Base-by-base conservation (phyloP, 2,329 filamentous ascomycete genomes). In the Nakataea oryzae region DNA sequence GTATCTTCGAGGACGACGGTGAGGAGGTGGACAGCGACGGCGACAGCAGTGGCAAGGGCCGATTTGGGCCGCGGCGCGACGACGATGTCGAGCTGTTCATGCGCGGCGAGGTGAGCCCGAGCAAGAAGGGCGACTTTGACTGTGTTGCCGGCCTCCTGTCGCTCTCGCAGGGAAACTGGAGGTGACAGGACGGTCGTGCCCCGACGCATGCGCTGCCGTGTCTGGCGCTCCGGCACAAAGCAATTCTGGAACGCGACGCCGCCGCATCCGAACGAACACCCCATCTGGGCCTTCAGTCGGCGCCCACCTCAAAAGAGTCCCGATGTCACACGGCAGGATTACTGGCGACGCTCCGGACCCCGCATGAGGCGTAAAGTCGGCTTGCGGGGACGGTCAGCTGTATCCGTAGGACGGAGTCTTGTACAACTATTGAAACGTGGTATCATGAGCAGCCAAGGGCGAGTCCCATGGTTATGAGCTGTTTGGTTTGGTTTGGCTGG, bases 121-220 rank as follows among this genome's bases (percentile, higher is more conserved):
- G 87, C 70, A 91, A 91, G 74, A 87, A 86, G 71, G 84, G 86
- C 62, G 93, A 97, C 71, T 80, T 96, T 73, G 91, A 96, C 71
- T 96, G 91, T 70, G 88, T 96, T 58, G 91, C 93, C 62, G 91
- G 91, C n/a, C 75, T 97, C 66, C 74, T 97, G 65, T 93, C 90
- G 60, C 79, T 97, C 57, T 96, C 91, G 69, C 90, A 96, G 75
- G 93, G 93, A n/a, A 91, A 91, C 70, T 97, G 93, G 92, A 83
- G 85, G 70, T 89, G 75, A 82, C 41, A n/a, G 41, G 41, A 21
- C 17, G 21, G 41, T 24, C 24, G 41, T 50, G 21, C 41, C 21
- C 24, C 21, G 41, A 17, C 41, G 24, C 41, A 3, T 24, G 7
- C 41, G 24, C 11, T n/a, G 41, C 41, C 41, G 21, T 50, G 21